Base-by-base conservation (phyloP, 2,329 filamentous ascomycete species). In the Trichophaea hybrida region DNA sequence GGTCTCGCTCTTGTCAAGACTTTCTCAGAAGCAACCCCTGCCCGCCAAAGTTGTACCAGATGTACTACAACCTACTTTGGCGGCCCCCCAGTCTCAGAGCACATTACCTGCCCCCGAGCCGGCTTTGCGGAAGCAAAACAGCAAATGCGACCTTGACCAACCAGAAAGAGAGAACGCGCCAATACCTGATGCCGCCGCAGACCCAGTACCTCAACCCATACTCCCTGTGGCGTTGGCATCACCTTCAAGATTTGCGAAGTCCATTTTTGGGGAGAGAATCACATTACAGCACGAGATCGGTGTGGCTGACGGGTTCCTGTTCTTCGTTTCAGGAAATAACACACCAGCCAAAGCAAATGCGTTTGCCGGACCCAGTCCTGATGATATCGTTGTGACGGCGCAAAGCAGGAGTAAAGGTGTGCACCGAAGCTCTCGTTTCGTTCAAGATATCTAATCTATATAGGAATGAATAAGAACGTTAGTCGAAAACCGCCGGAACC, bases 331-430 rank as follows among this genome's bases (percentile, higher is more conserved):
- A 54, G 64, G 61, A 38, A 56, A 68, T 59, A 65, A 67, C 53
- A 66, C 67, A 17, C 69, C 70, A 58, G 76, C 71, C 70, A 76
- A 73, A 70, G 68, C 76, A 69, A 75, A 81, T 69, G 80, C 83
- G 61, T 96, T 96, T 74, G 77, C 84, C 76, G 81, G 82, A 71
- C 90, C 91, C 58, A 96, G 90, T 73, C 90, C 90, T 67, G 90
- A 97, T 75, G 90, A 96, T 72, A 75, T 93, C 69, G 86, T 96
- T 69, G 78, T 88, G 64, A 82, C 84, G 72, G 91, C 90, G 67
- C 91, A 95, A 77, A 84, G 63, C 4, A 56, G 62, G 35, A 66
- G 72, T 59, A 75, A 75, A 70, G 72, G 74, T 70, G 57, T 6
- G 50, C 37, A 37, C 3, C n/a, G n/a, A n/a, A 50, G 15, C 31